A percentile compares a stretch with the other conserved stretches of the same genome.
phyloP scores from a whole-genome alignment of 1,284 basidiomycete species.

The Singerocomus inundabilis region DNA sequence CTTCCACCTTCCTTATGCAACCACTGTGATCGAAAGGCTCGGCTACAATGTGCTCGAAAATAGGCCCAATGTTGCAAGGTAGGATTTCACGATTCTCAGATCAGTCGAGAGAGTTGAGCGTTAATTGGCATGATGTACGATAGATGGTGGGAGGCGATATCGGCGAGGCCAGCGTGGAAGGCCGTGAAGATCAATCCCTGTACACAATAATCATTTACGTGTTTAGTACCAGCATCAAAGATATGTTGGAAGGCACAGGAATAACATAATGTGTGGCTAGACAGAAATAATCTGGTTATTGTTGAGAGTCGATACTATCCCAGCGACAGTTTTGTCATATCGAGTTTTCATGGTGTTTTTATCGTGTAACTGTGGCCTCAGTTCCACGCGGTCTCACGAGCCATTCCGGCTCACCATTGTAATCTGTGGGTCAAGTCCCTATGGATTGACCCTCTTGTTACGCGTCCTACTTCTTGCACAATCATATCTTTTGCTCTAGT shows the following conservation, averaged over 20 bases:
- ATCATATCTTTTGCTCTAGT: too few species aligned
- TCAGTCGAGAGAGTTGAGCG: not conserved
- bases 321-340: not conserved
- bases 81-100: not conserved
- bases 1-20: constrained; percentile 52
- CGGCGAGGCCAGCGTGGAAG: constrained; percentile 38
- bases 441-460: too few species aligned
- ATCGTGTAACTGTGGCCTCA: not conserved
- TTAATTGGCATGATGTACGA: not conserved
- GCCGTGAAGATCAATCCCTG: constrained; percentile 35
- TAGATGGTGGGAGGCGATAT: constrained; percentile 41
- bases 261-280: not conserved
- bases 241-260: not conserved
- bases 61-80: constrained; percentile 32
- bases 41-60: constrained; percentile 22
- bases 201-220: not conserved
- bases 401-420: too few species aligned
- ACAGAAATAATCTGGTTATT: not conserved
- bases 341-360: not conserved
- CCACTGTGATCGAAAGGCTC: constrained; percentile 33
- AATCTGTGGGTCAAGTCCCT: too few species aligned
- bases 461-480: too few species aligned
- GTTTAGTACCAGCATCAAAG: not conserved
- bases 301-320: not conserved
- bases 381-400: not conserved